phyloP scores from a whole-genome alignment of 306 rosid genomes.

The Rosa rugosa region DNA sequence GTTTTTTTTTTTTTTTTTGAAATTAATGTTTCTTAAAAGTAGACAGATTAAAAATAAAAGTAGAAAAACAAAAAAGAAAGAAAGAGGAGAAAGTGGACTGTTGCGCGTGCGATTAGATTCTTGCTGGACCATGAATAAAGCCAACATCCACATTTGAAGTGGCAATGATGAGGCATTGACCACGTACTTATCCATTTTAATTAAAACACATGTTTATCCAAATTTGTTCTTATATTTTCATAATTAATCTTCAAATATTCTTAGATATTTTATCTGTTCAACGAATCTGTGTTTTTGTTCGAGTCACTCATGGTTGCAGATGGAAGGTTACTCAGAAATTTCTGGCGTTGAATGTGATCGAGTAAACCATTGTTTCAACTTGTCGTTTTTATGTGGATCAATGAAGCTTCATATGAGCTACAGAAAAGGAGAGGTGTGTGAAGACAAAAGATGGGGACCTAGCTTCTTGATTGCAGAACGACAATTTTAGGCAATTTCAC shows the following conservation, averaged over 20 bases:
- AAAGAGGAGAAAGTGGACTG: background rate
- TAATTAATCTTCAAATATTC: no score
- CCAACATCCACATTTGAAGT: no score
- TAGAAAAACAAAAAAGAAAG: background rate
- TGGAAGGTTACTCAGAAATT: background rate
- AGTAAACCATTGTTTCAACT: no score
- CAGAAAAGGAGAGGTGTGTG: background rate
- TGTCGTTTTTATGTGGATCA: no score
- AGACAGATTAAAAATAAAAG: no score
- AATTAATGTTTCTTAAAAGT: no score
- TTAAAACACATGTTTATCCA: no score
- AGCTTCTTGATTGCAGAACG: background rate
- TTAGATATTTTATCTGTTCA: background rate
- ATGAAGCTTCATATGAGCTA: background rate
- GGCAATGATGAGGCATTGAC: background rate
- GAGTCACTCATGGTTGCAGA: background rate
- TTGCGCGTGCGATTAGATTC: background rate
- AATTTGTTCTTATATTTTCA: no score
- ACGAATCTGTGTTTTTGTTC: background rate
- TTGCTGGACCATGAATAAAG: no score
- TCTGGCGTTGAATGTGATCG: background rate
- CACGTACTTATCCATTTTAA: background rate
- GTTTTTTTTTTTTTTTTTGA: no score
- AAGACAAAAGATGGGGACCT: background rate
- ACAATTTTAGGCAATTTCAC: background rate